These are phyloP conservation scores for Rhinocladiella similis DNA, from an alignment of 2,329 filamentous ascomycete species.

Conservation along the genomic window DNA sequence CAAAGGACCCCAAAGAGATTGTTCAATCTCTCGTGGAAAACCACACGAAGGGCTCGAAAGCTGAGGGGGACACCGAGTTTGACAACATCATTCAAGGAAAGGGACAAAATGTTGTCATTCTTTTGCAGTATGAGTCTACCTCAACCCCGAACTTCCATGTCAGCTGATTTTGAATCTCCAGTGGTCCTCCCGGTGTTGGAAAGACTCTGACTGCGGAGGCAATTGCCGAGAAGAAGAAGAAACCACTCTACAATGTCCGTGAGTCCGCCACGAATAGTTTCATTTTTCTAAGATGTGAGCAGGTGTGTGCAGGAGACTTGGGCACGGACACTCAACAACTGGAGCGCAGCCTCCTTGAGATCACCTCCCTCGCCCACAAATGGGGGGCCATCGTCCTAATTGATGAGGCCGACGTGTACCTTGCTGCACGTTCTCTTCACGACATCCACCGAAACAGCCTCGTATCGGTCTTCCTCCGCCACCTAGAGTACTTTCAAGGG, in stretches of 20 bases:
- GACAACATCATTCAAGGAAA: constrained; percentile 18
- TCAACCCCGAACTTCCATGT: no score
- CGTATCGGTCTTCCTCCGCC: constrained; percentile 33
- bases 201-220: constrained; percentile 60
- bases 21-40: no score
- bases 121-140: constrained; percentile 7
- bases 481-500: constrained; percentile 41
- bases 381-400: constrained; percentile 22
- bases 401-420: constrained; percentile 25
- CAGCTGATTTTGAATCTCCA: neutral
- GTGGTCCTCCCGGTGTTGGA: constrained; percentile 52
- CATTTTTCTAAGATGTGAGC: no score
- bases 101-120: constrained; percentile 22
- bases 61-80: neutral
- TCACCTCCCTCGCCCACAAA: neutral
- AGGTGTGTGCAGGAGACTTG: no score
- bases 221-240: constrained; percentile 52
- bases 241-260: constrained; percentile 54
- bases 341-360: neutral
- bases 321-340: neutral
- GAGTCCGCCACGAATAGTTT: no score
- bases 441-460: constrained; percentile 3
- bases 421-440: constrained; percentile 6
- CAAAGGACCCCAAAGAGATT: no score
- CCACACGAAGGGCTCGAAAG: no score